Evolutionary conservation across 495 filamentous ascomycete species (phyloP).

Genomic region (Hypoxylon lenormandii): DNA sequence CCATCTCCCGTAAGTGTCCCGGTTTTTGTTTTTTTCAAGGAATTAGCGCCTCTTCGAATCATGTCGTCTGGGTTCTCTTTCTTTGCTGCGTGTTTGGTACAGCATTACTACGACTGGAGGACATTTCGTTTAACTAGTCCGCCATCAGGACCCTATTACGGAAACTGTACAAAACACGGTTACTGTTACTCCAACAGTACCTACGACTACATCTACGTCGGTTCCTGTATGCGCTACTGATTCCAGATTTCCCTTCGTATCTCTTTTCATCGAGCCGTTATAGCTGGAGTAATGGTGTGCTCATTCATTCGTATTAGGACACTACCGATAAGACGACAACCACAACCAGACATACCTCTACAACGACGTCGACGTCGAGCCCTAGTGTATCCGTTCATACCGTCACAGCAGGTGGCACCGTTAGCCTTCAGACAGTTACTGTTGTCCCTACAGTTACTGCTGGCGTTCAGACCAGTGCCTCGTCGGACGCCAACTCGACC

Average conservation of each 20-base stretch:
- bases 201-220: conserved; percentile 24
- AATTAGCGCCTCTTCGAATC: conserved; percentile 40
- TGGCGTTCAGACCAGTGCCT: background rate
- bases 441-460: conserved; percentile 45
- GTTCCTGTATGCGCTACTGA: conserved; percentile 51
- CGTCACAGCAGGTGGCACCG: conserved; percentile 57
- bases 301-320: conserved; percentile 24
- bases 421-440: conserved; percentile 56
- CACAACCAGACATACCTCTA: conserved; percentile 2
- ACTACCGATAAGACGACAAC: conserved; percentile 1
- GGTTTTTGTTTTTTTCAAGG: conserved; percentile 36
- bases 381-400: conserved; percentile 52
- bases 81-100: conserved; percentile 20
- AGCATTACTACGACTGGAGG: conserved; percentile 4
- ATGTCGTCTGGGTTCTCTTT: conserved; percentile 41
- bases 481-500: conserved; percentile 33
- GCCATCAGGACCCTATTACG: conserved; percentile 51
- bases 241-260: conserved; percentile 25
- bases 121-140: conserved; percentile 48
- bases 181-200: conserved; percentile 44
- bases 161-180: conserved; percentile 52
- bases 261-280: conserved; percentile 13
- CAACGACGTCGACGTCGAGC: conserved; percentile 7
- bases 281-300: background rate
- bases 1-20: conserved; percentile 46